Evolutionary conservation across 108 stramenopile genomes (phyloP), one percentile per base, ranked within the genome.

Genomic region (Aurantiochytrium sp.): DNA sequence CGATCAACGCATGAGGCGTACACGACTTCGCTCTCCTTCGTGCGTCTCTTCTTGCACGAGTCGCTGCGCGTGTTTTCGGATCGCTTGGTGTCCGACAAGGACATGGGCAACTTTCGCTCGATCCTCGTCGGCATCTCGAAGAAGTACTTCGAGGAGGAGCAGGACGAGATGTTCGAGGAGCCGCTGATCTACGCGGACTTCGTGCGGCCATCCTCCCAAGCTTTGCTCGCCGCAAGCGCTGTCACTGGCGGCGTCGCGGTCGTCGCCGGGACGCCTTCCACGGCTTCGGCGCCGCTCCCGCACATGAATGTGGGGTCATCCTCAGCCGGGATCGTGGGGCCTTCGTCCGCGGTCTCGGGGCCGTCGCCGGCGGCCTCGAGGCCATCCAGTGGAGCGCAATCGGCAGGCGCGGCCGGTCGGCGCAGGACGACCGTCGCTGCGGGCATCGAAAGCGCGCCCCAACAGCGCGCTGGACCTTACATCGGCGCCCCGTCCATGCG

Each of bases 11-110:
- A 85, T 1, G 37, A 86, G 85, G 45, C 39, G 2, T 81, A 48
- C 24, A 59, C 37, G 42, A 65, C 19, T 3, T 8, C 88, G 12
- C 3, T 85, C 17, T 37, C 81, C 24, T 24, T 91, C 24, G 55
- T 55, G 39, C 87, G 91, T 4, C 41, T 91, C 24, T 91, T 89
- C 88, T 17, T 88, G 53, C 91, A 91, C 88, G 91, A 91, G 45
- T 54, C 54, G 19, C 37, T 22, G 34, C 89, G 91, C 21, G 91
- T 91, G 22, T 91, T 89, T 52, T 36, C 86, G 5, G 91, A 91
- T 59, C 73, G 89, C 4, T 45, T 91, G 6, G 59, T 91, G 10
- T 81, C 68, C 37, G 27, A 68, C 0, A 87, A 31, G 27, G 91
- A 90, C 54, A 68, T 89, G 34, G 21, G 4, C 4, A 52, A 89